Base-by-base conservation (phyloP, 1,284 basidiomycete species). In the Termitomyces sp. region DNA sequence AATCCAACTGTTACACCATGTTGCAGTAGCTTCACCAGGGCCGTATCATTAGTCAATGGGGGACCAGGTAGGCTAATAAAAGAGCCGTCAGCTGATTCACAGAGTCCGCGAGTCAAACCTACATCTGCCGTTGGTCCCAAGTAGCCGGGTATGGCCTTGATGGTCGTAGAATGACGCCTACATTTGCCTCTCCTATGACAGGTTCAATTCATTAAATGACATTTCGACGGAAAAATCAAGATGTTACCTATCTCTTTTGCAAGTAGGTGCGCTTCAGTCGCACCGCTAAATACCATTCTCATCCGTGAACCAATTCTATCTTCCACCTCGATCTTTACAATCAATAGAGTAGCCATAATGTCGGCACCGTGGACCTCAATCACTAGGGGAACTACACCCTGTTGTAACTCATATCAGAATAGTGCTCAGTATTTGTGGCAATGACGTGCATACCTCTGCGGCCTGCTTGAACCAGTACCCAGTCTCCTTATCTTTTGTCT, bases 1-100 rank as follows among this genome's bases (percentile, higher is more conserved):
- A 94, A 65, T 1, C 82, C 91, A 24, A 93, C 87, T 3, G 77
- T 82, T 7, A 94, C 87, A 24, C 84, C 84, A 40, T 83, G 77
- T 9, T 76, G 68, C 15, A 85, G 66, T 28, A 94, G 73, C 28
- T 73, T 78, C 0, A 80, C 74, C 5, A 91, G 73, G 1, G 85
- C 75, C 1, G 83, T 88, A 49, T 88, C 78, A 49, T 81, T 78
- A 2, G 83, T 82, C 21, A 93, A 65, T 1, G 90, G 92, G 2
- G 87, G 88, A 0, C 90, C 91, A 33, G 86, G 79, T 36, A 92
- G 70, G 58, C 77, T 79, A 57, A 7, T 8, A 31, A 28, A 54
- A 30, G 8, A 49, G 34, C 33, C 26, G 45, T 48, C 17, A 48
- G 47, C 24, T 28, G 13, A 33, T 46, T 34, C 21, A 46, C 50